These are phyloP conservation scores for Rutidosis leptorrhynchoides DNA, from an alignment of 129 eudicot genomes.

Conservation along the genomic window DNA sequence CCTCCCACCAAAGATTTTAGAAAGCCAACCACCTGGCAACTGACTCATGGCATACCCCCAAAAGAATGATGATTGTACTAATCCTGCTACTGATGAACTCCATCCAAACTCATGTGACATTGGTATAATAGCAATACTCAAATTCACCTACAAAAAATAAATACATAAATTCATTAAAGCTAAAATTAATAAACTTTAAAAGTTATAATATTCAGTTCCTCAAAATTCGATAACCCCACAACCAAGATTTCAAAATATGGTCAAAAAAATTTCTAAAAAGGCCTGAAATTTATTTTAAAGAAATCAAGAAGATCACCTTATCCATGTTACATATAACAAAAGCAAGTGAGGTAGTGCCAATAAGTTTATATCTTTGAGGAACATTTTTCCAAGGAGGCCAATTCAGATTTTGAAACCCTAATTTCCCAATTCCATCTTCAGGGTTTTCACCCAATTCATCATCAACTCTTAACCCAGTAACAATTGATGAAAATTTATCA, in stretches of 20 bases:
- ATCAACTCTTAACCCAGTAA: constrained; percentile 46
- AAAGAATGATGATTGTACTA: constrained; percentile 96
- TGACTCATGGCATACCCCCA: constrained; percentile 99
- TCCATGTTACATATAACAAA: constrained; percentile 97
- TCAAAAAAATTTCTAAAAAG: not conserved
- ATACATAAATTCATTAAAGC: not conserved
- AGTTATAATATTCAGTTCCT: not conserved
- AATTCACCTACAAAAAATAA: constrained; percentile 54
- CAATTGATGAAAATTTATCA: constrained; percentile 27
- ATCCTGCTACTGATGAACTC: constrained; percentile 91
- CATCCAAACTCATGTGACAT: constrained; percentile 96
- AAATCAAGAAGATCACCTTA: constrained; percentile 46
- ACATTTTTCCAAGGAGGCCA: constrained; percentile 87
- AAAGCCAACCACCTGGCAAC: constrained; percentile 98
- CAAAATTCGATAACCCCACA: not conserved
- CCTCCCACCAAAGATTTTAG: constrained; percentile 95
- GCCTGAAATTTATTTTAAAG: not conserved
- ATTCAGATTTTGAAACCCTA: constrained; percentile 49
- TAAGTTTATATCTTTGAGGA: constrained; percentile 81
- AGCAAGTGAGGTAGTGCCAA: constrained; percentile 93
- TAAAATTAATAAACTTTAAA: not conserved
- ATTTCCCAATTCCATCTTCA: constrained; percentile 35
- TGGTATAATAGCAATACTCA: constrained; percentile 97
- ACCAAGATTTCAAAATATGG: constrained; percentile 13
- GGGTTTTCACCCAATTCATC: constrained; percentile 40